These are phyloP conservation scores for Morella rubra DNA, from an alignment of 306 rosid species.

Conservation along the genomic window DNA sequence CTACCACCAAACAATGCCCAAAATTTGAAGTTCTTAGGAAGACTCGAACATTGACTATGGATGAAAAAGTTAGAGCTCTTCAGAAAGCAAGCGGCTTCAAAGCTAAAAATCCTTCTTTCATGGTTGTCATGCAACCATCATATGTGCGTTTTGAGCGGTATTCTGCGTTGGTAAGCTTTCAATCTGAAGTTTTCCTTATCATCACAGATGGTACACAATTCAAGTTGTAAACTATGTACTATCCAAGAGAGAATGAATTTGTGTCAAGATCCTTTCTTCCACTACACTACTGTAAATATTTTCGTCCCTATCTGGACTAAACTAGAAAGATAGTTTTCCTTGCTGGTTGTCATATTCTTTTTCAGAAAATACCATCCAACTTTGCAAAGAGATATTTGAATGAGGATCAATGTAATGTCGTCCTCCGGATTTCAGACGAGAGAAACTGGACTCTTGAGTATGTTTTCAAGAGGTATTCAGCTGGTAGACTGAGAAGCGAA, in stretches of 20 bases:
- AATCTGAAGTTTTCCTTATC: neutral
- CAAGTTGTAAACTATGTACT: neutral
- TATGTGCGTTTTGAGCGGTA: neutral
- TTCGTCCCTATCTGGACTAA: too few species aligned
- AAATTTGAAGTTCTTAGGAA: neutral
- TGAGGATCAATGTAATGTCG: neutral
- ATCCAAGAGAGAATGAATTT: neutral
- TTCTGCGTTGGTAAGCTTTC: neutral
- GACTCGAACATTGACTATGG: neutral
- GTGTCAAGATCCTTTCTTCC: too few species aligned
- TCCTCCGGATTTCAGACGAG: neutral
- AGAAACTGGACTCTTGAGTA: neutral
- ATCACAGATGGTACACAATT: neutral
- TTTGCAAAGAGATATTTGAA: slow-evolving; percentile 4
- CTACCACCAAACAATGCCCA: neutral
- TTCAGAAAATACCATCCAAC: slow-evolving; percentile 2
- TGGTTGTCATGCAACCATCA: neutral
- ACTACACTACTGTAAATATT: neutral
- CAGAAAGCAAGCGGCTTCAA: neutral
- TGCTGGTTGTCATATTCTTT: neutral
- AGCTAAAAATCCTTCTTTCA: neutral
- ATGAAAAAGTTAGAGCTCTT: neutral
- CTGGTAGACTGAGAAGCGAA: neutral
- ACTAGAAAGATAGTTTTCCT: neutral
- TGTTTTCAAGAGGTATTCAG: neutral